Conservation (phyloP, 768 basidiomycete species). For the Termitomyces sp. region DNA sequence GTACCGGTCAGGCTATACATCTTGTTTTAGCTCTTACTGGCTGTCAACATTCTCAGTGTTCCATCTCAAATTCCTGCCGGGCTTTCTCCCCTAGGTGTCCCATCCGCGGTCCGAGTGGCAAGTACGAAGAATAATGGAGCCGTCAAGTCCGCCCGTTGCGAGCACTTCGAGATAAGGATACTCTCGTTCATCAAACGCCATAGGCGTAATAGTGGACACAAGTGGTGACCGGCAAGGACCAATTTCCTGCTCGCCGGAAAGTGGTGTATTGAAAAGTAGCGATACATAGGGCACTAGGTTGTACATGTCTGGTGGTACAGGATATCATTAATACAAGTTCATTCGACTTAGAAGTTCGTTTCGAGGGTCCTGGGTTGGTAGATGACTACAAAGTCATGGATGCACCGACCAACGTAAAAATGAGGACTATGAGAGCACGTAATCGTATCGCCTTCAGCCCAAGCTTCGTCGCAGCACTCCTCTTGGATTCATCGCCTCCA, state of each 20-base stretch:
- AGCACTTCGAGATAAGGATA: conserved; percentile 75
- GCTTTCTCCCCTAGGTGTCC: conserved; percentile 66
- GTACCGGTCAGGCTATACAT: no score
- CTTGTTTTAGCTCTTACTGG: no score
- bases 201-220: conserved; percentile 60
- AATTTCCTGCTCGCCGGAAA: not conserved
- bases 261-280: not conserved
- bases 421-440: conserved; percentile 46
- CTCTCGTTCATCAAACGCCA: conserved; percentile 89
- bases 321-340: not conserved
- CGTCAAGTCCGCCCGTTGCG: conserved; percentile 77
- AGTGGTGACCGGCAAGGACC: conserved; percentile 27
- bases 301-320: conserved; percentile 1
- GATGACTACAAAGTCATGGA: conserved; percentile 45
- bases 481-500: conserved; percentile 9
- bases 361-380: not conserved
- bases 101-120: conserved; percentile 84
- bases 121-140: conserved; percentile 74
- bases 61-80: conserved; percentile 72
- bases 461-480: conserved; percentile 20
- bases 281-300: not conserved
- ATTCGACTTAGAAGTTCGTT: no score
- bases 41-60: conserved; percentile 62
- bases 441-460: conserved; percentile 39
- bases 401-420: conserved; percentile 55